Evolutionary conservation across 495 filamentous ascomycete genomes (phyloP), one percentile per base, ranked within the genome.

Genomic region (Aspergillus hancockii): DNA sequence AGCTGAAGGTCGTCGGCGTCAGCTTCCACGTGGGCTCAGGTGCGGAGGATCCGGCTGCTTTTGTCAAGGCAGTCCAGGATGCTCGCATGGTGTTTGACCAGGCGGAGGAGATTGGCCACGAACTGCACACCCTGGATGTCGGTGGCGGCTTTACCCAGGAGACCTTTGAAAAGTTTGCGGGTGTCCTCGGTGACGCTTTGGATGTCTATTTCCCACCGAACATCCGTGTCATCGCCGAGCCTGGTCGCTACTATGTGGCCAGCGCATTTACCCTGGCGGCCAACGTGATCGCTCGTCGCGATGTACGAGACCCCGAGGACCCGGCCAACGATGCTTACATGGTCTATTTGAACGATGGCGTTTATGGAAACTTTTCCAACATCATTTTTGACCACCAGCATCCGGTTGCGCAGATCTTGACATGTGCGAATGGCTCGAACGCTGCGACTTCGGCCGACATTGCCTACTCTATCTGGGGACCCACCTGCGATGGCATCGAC

Each of bases 331-430:
- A 83, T 52, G 90, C 87, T 54, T 97, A 94, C 81, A 97, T 97
- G 93, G 74, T 97, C 28, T 98, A 98, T 71, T 76, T 98, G 63
- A 98, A 98, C 67, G 94, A 98, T 64, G 94, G 94, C 25, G 85
- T 97, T 40, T 99, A 99, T 63, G 93, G 94, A 58, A 97, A 97
- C 75, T 98, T 99, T 74, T 93, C 91, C 59, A 94, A 90, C 83
- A 97, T 97, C 80, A 95, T 99, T 75, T 99, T 97, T 73, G 95
- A 98, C 67, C 95, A 98, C 72, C 95, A 99, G 78, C 82, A 96
- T 66, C 93, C 93, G 0, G 75, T 88, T 45, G 90, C 93, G 51
- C 90, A 87, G 72, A 81, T 98, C 52, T 76, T 99, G 28, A 86
- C 87, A 63, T 81, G 78, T 50, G 82, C 79, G 25, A 76, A 71